Conservation (phyloP, 768 basidiomycete genomes). For the Rhodotorula sphaerocarpa region DNA sequence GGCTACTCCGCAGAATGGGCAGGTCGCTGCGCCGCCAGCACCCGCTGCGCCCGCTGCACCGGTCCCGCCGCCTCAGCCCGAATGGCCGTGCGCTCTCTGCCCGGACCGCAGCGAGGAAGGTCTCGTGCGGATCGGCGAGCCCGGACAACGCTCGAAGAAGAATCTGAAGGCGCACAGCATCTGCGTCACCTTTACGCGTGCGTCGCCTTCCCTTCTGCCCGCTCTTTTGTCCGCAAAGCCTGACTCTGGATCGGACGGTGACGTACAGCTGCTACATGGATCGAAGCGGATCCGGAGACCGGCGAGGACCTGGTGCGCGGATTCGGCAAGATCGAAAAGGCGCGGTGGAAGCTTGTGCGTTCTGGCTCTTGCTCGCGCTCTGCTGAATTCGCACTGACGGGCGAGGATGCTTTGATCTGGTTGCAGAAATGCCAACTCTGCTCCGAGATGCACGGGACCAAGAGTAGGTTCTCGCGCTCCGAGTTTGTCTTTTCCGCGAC, state of each 20-base stretch:
- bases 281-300: constrained; percentile 56
- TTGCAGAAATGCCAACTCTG: constrained; percentile 82
- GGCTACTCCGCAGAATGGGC: background rate
- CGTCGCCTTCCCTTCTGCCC: constrained; percentile 35
- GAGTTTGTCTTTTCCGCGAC: background rate
- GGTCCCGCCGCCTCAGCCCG: constrained; percentile 5
- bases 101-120: constrained; percentile 35
- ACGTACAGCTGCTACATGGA: constrained; percentile 83
- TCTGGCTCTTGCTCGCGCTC: background rate
- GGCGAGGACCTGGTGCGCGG: constrained; percentile 56
- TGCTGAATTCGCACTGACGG: too few relatives aligned
- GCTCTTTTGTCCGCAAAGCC: background rate
- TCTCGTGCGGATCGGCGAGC: constrained; percentile 34
- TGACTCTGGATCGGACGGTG: constrained; percentile 48
- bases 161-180: constrained; percentile 25
- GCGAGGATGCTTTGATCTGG: too few relatives aligned
- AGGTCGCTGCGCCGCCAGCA: background rate
- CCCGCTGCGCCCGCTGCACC: background rate
- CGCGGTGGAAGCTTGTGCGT: constrained; percentile 83
- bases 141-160: constrained; percentile 22
- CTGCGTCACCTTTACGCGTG: constrained; percentile 34
- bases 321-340: constrained; percentile 77
- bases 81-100: constrained; percentile 36
- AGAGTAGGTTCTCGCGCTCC: constrained; percentile 32
- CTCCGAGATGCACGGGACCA: constrained; percentile 48